Base-by-base conservation (phyloP, 331 rosid genomes). In the Spiraea crenata region DNA sequence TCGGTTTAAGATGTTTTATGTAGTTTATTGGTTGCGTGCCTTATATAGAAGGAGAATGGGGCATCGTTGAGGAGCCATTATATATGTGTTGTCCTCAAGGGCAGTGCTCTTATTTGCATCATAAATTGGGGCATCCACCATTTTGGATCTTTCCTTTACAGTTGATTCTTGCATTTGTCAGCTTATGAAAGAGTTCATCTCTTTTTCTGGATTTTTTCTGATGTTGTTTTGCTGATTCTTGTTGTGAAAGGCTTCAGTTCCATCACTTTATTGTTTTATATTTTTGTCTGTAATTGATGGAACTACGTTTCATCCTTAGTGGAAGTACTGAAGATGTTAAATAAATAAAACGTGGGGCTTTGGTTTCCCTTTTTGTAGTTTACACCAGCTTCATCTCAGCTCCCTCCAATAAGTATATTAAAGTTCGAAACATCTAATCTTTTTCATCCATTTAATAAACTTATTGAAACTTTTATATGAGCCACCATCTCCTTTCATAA, bases 371-470 rank as follows among this genome's bases (percentile, higher is more conserved):
- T 13, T 34, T 60, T 60, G 31, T 60, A 60, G 46, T 60, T 60
- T 37, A 37, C 31, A 60, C 31, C 47, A 57, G 17, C 63, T 57
- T 57, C 9, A 57, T 35, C 63, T 34, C 63, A 34, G 14, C 63
- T 35, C 63, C 42, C 35, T 57, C 17, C 41, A 57, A 14, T 42
- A 35, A 57, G 63, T 57, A 57, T 4, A 34, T 37, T 35, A 7
- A 35, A 13, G 42, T 14, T 34, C 35, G 5, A 57, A 57, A 34
- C 38, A 40, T 31, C 12, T 34, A 41, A n/a, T 57, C n/a, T 37
- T 71, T 62, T 49, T 79, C 37, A 82, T 58, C 89, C 81, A 71
- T 13, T 71, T 65, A 69, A 80, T 6, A 20, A 82, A 78, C n/a
- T 63, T 55, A 14, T 39, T 72, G 13, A 77, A 74, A 67, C 72